phyloP scores from a whole-genome alignment of 768 basidiomycete genomes.

The Coprinellus micaceus region DNA sequence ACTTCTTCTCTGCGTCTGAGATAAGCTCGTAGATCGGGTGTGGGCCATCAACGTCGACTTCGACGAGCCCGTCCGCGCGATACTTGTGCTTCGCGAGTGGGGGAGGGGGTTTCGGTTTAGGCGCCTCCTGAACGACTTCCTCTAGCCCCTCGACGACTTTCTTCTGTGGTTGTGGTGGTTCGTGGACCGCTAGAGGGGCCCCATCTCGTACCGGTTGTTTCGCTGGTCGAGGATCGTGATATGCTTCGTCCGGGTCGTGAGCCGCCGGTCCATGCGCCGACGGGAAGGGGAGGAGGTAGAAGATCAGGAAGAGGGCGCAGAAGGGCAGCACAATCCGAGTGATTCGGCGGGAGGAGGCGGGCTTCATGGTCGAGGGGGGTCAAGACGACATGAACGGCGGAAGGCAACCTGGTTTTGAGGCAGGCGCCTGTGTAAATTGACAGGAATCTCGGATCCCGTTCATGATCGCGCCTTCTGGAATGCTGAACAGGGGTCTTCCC shows the following conservation, averaged over 20 bases:
- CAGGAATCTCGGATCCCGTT: neutral
- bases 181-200: too few species aligned
- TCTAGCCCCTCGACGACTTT: neutral
- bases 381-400: too few species aligned
- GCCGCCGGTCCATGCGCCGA: neutral
- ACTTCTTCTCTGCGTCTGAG: conserved; percentile 62
- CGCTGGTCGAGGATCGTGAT: neutral
- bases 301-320: neutral
- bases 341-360: neutral
- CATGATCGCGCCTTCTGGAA: neutral
- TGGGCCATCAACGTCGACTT: conserved; percentile 35
- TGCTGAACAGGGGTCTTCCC: neutral
- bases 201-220: neutral
- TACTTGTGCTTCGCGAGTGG: conserved; percentile 29
- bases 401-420: too few species aligned
- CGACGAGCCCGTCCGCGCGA: conserved; percentile 37
- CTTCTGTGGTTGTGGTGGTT: too few species aligned
- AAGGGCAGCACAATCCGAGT: neutral
- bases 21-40: conserved; percentile 83
- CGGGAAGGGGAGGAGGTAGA: neutral
- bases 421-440: too few species aligned
- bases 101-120: neutral
- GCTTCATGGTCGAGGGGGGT: neutral
- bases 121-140: neutral
- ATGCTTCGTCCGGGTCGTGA: too few species aligned